A percentile compares a stretch with the other conserved stretches of the same genome.
Conservation (phyloP, 352 stramenopile genomes). For the Chrysophaeum taylorii region DNA sequence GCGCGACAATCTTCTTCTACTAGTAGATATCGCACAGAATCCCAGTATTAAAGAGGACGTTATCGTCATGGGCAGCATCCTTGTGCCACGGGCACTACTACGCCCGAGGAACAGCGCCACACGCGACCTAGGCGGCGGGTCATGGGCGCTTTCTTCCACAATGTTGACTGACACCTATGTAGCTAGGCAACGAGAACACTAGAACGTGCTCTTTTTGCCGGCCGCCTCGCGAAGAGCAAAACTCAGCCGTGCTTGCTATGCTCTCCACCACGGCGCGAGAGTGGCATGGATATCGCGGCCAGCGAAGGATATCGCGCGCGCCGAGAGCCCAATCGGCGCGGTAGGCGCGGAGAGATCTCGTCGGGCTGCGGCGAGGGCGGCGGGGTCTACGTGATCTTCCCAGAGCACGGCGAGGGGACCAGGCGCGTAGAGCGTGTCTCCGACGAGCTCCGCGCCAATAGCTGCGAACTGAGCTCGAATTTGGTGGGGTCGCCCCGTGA, state of each 20-base stretch:
- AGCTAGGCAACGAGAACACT: too few relatives aligned
- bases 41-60: too few relatives aligned
- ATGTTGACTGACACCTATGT: too few relatives aligned
- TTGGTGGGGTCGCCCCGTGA: conserved; percentile 56
- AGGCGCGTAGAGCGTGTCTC: conserved; percentile 51
- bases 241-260: not conserved
- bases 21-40: too few relatives aligned
- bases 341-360: not conserved
- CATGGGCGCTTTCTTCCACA: too few relatives aligned
- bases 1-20: too few relatives aligned
- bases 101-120: too few relatives aligned
- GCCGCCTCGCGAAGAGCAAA: too few relatives aligned
- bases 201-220: too few relatives aligned
- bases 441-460: conserved; percentile 48
- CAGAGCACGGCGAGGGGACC: not conserved
- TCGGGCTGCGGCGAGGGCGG: not conserved
- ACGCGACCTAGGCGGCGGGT: too few relatives aligned
- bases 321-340: not conserved
- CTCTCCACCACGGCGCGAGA: not conserved
- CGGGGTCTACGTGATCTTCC: not conserved
- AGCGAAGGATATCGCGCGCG: not conserved
- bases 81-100: too few relatives aligned
- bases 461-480: conserved; percentile 49
- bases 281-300: not conserved
- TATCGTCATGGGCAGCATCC: too few relatives aligned